Evolutionary conservation across 164 flowering plant species (phyloP).

Genomic region (Vitis labrusca): DNA sequence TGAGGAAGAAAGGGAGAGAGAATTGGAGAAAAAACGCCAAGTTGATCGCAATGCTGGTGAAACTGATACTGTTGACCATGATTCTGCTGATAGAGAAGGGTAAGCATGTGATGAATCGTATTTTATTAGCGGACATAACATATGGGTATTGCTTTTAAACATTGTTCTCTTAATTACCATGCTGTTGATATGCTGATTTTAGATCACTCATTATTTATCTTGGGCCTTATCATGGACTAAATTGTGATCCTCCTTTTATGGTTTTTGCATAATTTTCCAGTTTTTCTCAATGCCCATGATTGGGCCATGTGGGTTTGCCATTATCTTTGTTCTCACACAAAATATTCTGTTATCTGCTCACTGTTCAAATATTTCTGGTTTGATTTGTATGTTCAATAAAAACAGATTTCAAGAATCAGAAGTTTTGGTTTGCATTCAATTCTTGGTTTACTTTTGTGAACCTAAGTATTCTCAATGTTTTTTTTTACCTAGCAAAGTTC

Average conservation of each 20-base stretch:
- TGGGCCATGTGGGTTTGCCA: too few species aligned
- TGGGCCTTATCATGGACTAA: neutral
- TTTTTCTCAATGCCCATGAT: too few species aligned
- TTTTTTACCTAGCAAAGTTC: too few species aligned
- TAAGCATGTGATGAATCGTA: slow-evolving; percentile 19
- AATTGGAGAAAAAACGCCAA: slow-evolving; percentile 52
- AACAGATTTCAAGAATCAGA: too few species aligned
- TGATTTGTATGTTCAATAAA: too few species aligned
- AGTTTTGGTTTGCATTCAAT: too few species aligned
- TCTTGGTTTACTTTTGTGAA: too few species aligned
- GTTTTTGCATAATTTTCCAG: too few species aligned
- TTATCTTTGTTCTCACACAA: too few species aligned
- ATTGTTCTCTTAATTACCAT: neutral
- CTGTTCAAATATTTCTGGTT: too few species aligned
- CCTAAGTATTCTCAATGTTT: too few species aligned
- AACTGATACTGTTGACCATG: slow-evolving; percentile 12
- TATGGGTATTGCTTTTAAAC: neutral
- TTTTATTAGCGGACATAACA: neutral
- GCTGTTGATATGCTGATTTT: neutral
- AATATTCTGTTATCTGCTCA: too few species aligned
- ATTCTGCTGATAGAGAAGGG: slow-evolving; percentile 34
- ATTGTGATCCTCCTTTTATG: neutral
- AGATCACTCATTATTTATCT: neutral
- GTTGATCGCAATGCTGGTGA: slow-evolving; percentile 41
- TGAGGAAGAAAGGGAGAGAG: slow-evolving; percentile 71